Evolutionary conservation across 441 rosid genomes (phyloP).

Genomic region (Corymbia citriodora): DNA sequence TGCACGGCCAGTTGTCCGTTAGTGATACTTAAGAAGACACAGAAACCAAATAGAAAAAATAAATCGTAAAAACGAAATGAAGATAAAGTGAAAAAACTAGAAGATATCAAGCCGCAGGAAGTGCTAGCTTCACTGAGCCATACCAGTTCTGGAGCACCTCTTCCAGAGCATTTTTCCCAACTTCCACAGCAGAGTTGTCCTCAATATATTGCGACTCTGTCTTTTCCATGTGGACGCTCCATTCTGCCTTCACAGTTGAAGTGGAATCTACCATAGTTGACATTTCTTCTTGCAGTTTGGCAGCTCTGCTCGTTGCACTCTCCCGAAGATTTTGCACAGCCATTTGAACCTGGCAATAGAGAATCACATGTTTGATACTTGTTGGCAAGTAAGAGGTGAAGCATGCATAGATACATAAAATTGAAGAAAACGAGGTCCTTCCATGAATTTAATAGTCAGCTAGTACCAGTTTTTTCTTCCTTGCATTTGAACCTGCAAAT

Average conservation of each 20-base stretch:
- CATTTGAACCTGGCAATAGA: constrained; percentile 61
- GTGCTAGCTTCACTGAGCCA: background rate
- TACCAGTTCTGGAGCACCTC: constrained; percentile 85
- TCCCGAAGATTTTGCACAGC: constrained; percentile 86
- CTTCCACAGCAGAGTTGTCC: constrained; percentile 71
- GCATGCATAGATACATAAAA: background rate
- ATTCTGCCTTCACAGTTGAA: constrained; percentile 63
- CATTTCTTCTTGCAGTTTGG: constrained; percentile 81
- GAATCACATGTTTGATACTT: background rate
- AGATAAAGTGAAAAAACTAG: background rate
- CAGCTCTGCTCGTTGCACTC: constrained; percentile 69
- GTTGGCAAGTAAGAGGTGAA: background rate
- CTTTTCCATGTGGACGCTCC: constrained; percentile 76
- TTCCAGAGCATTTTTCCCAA: constrained; percentile 71
- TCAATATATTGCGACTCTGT: constrained; percentile 69
- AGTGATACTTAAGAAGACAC: background rate
- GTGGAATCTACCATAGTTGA: constrained; percentile 86
- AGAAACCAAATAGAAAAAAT: constrained; percentile 8
- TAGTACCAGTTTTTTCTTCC: constrained; percentile 64
- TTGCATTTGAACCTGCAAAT: constrained; percentile 69
- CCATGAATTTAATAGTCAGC: background rate
- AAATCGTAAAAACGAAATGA: background rate
- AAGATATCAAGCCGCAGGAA: background rate
- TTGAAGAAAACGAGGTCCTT: background rate
- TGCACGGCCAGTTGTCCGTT: constrained; percentile 13